Conservation (phyloP, 148 eudicot species). For the Silene latifolia region DNA sequence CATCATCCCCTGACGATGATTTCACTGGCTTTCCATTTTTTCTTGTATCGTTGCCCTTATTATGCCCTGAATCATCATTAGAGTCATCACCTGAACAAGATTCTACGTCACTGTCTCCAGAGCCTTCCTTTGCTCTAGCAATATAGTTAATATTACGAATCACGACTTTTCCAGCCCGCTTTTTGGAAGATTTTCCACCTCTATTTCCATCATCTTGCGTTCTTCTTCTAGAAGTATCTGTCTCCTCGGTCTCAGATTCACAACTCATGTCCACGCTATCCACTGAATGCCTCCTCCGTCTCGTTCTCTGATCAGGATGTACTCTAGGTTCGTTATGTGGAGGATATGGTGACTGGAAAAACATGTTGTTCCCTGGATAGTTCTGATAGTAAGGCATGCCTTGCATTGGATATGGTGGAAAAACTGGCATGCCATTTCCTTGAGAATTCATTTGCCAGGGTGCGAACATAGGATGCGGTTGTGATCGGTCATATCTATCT, state of each 20-base stretch:
- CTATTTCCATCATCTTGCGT: slow-evolving; percentile 24
- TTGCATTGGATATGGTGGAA: slow-evolving; percentile 74
- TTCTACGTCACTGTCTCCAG: slow-evolving; percentile 8
- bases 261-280: slow-evolving; percentile 48
- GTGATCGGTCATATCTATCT: slow-evolving; percentile 44
- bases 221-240: slow-evolving; percentile 23
- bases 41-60: slow-evolving; percentile 23
- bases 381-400: slow-evolving; percentile 81
- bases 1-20: slow-evolving; percentile 35
- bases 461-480: slow-evolving; percentile 65
- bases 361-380: slow-evolving; percentile 54
- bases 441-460: slow-evolving; percentile 82
- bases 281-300: slow-evolving; percentile 52
- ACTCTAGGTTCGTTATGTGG: slow-evolving; percentile 45
- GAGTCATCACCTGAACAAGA: slow-evolving; percentile 50
- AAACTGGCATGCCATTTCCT: slow-evolving; percentile 55
- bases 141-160: slow-evolving; percentile 84
- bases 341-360: slow-evolving; percentile 56
- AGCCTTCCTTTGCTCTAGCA: slow-evolving; percentile 41
- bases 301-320: slow-evolving; percentile 32
- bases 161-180: slow-evolving; percentile 61
- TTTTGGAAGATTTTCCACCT: slow-evolving; percentile 43
- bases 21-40: slow-evolving; percentile 21
- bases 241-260: slow-evolving; percentile 46
- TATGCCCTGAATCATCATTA: slow-evolving; percentile 32